Base-by-base conservation (phyloP, 306 rosid genomes). In the Sicyos baderoa region DNA sequence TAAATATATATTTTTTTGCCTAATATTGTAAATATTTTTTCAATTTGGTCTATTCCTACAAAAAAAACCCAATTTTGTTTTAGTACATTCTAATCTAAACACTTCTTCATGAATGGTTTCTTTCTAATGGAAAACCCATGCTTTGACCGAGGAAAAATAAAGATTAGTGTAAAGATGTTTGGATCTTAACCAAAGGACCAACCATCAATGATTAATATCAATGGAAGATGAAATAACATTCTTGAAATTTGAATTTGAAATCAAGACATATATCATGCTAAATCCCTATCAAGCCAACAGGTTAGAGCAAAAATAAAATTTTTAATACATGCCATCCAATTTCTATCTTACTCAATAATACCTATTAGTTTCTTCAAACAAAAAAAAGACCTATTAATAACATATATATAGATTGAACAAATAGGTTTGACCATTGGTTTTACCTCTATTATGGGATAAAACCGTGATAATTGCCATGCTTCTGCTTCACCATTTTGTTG, bases 371-470 rank as follows among this genome's bases (percentile, higher is more conserved):
- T 40, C 45, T 40, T 40, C 45, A 40, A 40, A 40, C 12, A 7
- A 40, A 40, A 40, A 40, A 3, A 29, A 47, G 14, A 66, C 18
- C 54, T 18, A 6, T 66, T 48, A 49, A 15, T 23, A 16, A 67
- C 57, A 48, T 67, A 21, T 37, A 19, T 18, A 64, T 25, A 6
- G 57, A 67, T 67, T 67, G 57, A 67, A 67, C 44, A 49, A 48
- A 67, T n/a, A 49, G 50, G 72, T 16, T 8, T 17, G 53, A 78
- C 63, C 61, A 0, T 40, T 22, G 35, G 49, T 60, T 54, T 56
- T 78, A 91, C 99, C 99, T 93, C 99, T 76, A 93, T 80, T 9
- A 90, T 84, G 72, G 99, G 99, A 78, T 86, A 93, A 79, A 93
- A 93, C 74, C 94, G 97, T 6, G 96, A 84, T 57, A 93, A 81